These are phyloP conservation scores for Ceratocystis ficicola DNA, from an alignment of 2,329 filamentous ascomycete species.

Conservation along the genomic window DNA sequence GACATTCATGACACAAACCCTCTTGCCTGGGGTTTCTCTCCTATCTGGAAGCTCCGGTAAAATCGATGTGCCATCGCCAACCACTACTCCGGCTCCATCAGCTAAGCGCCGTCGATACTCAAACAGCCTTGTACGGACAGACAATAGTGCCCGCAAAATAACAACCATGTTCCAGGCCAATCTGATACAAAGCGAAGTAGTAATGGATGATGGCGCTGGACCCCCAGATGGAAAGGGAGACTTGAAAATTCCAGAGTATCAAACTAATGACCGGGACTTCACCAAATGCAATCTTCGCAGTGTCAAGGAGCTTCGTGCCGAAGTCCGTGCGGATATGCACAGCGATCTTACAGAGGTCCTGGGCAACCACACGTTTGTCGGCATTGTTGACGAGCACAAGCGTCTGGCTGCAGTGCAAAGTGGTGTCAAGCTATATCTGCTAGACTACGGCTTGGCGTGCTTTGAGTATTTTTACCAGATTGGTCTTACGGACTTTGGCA, in stretches of 20 bases:
- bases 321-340: slow-evolving; percentile 72
- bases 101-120: slow-evolving; percentile 34
- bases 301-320: slow-evolving; percentile 68
- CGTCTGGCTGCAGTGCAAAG: slow-evolving; percentile 87
- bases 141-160: slow-evolving; percentile 81
- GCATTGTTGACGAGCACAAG: slow-evolving; percentile 74
- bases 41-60: slow-evolving; percentile 27
- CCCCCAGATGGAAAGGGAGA: slow-evolving; percentile 34
- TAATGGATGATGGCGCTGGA: slow-evolving; percentile 29
- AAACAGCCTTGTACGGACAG: slow-evolving; percentile 82
- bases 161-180: slow-evolving; percentile 77
- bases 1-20: slow-evolving; percentile 85
- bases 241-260: slow-evolving; percentile 46
- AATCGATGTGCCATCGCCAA: slow-evolving; percentile 23
- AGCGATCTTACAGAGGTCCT: slow-evolving; percentile 78
- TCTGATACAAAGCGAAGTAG: slow-evolving; percentile 15
- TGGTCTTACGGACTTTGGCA: slow-evolving; percentile 87
- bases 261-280: slow-evolving; percentile 55
- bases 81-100: slow-evolving; percentile 29
- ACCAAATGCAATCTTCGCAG: slow-evolving; percentile 66
- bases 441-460: slow-evolving; percentile 81
- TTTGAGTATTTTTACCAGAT: slow-evolving; percentile 94
- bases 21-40: slow-evolving; percentile 55
- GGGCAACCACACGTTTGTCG: slow-evolving; percentile 80
- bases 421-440: slow-evolving; percentile 78